Evolutionary conservation across 805 yeast genomes (phyloP).

Genomic region (Yarrowia sp.): DNA sequence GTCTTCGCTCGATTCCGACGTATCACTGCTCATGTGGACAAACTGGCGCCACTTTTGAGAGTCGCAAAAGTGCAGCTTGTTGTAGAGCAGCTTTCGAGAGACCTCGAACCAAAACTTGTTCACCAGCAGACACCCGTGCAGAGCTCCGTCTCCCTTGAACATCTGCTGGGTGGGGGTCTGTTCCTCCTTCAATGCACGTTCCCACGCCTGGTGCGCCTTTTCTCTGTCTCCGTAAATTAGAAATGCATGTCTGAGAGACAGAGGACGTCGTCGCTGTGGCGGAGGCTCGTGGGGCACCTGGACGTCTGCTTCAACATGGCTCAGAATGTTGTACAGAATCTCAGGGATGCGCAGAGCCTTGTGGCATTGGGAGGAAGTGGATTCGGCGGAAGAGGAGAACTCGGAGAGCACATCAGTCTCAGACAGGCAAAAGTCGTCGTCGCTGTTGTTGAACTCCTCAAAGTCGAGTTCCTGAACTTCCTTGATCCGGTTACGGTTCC

Average conservation of each 20-base stretch:
- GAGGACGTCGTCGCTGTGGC: constrained; percentile 70
- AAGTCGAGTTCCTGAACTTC: constrained; percentile 35
- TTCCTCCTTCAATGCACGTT: constrained; percentile 45
- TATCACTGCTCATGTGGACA: constrained; percentile 42
- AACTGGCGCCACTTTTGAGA: constrained; percentile 57
- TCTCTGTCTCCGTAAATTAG: constrained; percentile 65
- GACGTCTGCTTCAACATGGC: constrained; percentile 63
- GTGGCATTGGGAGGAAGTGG: constrained; percentile 43
- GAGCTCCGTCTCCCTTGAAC: constrained; percentile 41
- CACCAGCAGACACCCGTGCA: constrained; percentile 71
- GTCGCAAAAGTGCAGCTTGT: constrained; percentile 62
- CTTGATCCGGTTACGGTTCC: constrained; percentile 27
- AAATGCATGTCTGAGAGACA: constrained; percentile 71
- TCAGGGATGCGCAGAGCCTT: constrained; percentile 78
- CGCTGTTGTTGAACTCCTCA: constrained; percentile 33
- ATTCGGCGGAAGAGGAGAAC: constrained; percentile 8
- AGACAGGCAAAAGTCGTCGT: constrained; percentile 19
- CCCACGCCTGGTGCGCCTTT: constrained; percentile 58
- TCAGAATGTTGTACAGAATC: constrained; percentile 65
- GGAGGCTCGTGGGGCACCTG: constrained; percentile 66
- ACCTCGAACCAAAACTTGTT: constrained; percentile 69
- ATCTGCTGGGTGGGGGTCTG: constrained; percentile 38
- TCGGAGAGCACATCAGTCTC: constrained; percentile 24
- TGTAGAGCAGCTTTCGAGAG: constrained; percentile 62
- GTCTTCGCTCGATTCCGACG: constrained; percentile 4